Conservation (phyloP, 2,329 filamentous ascomycete species). For the Epichloe sylvatica region DNA sequence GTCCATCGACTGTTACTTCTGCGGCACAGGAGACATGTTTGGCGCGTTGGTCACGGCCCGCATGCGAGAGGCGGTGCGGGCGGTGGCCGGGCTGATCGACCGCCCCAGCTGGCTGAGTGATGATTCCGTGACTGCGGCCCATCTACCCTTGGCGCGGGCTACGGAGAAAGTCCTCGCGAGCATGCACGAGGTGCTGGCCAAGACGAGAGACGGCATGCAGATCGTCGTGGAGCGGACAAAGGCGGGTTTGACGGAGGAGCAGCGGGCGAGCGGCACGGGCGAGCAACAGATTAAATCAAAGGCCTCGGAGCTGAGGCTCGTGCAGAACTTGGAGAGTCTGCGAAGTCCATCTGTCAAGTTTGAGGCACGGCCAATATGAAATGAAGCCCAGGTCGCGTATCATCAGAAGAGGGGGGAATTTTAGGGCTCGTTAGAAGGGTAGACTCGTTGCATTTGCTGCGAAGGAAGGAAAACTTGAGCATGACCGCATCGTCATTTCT, state of each 20-base stretch:
- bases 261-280: constrained; percentile 37
- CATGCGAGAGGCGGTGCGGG: constrained; percentile 65
- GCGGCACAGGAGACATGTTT: constrained; percentile 97
- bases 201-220: constrained; percentile 52
- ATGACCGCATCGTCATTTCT: too few relatives aligned
- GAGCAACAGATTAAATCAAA: constrained; percentile 59
- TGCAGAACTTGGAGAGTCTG: constrained; percentile 58
- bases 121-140: constrained; percentile 52
- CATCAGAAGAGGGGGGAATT: too few relatives aligned
- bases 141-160: constrained; percentile 71
- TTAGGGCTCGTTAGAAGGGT: too few relatives aligned
- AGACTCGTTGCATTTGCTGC: too few relatives aligned
- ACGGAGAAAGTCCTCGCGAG: constrained; percentile 78
- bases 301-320: constrained; percentile 76
- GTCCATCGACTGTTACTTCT: constrained; percentile 83
- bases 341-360: constrained; percentile 52
- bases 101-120: constrained; percentile 60
- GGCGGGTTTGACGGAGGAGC: constrained; percentile 28
- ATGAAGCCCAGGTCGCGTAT: too few relatives aligned
- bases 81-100: constrained; percentile 29
- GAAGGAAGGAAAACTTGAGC: too few relatives aligned
- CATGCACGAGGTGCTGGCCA: constrained; percentile 74
- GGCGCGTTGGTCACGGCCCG: constrained; percentile 79
- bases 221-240: constrained; percentile 31
- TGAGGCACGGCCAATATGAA: constrained; percentile 37